A percentile compares a stretch with the other conserved stretches of the same genome.
These are phyloP conservation scores for Holtermannia corniformis DNA, from an alignment of 768 basidiomycete species.

Conservation along the genomic window DNA sequence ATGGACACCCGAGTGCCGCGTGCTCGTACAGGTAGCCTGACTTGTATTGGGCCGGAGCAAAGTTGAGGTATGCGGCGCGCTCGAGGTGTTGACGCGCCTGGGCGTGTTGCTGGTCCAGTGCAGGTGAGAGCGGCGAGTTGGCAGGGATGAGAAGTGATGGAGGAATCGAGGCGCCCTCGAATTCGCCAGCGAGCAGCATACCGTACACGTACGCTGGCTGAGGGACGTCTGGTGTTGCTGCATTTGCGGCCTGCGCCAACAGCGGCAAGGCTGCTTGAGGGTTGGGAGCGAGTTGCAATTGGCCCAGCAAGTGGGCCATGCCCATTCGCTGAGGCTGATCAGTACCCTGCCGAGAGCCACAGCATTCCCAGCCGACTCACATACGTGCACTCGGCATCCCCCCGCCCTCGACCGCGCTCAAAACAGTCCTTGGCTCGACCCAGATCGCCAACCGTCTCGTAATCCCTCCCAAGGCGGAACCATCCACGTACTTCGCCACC, in stretches of 20 bases:
- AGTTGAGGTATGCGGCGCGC: conserved; percentile 72
- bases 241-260: conserved; percentile 65
- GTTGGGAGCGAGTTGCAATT: conserved; percentile 57
- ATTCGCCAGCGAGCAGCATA: conserved; percentile 76
- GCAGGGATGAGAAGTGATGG: conserved; percentile 50
- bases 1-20: conserved; percentile 70
- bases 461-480: conserved; percentile 85
- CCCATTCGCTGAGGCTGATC: conserved; percentile 60
- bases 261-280: conserved; percentile 57
- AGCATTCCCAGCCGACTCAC: conserved; percentile 46
- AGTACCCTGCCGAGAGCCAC: conserved; percentile 3
- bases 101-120: conserved; percentile 40
- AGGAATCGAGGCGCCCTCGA: conserved; percentile 55
- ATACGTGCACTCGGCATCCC: conserved; percentile 72
- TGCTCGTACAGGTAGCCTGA: conserved; percentile 88
- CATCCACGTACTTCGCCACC: conserved; percentile 71
- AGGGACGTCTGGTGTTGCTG: conserved; percentile 63
- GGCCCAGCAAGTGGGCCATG: conserved; percentile 83
- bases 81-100: conserved; percentile 73
- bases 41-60: conserved; percentile 77
- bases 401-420: conserved; percentile 63
- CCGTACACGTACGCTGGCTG: conserved; percentile 61
- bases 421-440: conserved; percentile 73
- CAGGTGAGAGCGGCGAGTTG: conserved; percentile 46
- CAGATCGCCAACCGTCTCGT: conserved; percentile 71